Evolutionary conservation across 2,329 filamentous ascomycete species (phyloP).

Genomic region (Colletotrichum shisoi): DNA sequence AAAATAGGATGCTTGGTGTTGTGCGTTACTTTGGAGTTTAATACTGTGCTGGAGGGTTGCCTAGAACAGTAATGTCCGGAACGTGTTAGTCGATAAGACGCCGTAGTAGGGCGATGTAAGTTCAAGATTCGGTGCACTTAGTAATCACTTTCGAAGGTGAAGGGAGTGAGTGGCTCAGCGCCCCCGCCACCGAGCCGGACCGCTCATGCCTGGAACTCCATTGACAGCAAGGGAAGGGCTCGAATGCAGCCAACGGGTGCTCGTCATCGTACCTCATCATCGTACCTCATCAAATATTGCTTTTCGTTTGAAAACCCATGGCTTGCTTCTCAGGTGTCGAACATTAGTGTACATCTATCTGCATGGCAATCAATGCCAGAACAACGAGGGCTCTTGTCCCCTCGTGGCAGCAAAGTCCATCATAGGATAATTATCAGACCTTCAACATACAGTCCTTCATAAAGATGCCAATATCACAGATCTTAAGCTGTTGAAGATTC

Average conservation of each 20-base stretch:
- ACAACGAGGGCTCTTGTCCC: background rate
- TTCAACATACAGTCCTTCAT: too few relatives aligned
- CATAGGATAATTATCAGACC: too few relatives aligned
- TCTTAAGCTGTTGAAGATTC: background rate
- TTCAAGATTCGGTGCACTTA: background rate
- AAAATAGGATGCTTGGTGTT: background rate
- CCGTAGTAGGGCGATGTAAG: background rate
- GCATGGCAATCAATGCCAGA: background rate
- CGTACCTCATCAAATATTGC: background rate
- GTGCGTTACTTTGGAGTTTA: background rate
- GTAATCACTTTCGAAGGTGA: slow-evolving; percentile 6
- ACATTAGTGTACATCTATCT: background rate
- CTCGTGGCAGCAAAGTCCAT: background rate
- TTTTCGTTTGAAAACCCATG: background rate
- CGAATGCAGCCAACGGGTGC: background rate
- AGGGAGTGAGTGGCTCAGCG: background rate
- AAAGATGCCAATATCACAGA: too few relatives aligned
- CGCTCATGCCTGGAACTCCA: background rate
- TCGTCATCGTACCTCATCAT: background rate
- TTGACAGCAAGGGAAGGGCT: background rate
- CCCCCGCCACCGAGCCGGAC: slow-evolving; percentile 15
- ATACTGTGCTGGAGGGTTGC: background rate
- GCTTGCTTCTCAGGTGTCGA: background rate
- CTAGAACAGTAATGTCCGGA: background rate
- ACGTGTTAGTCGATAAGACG: background rate